Evolutionary conservation across 1,284 basidiomycete species (phyloP).

Genomic region (Trichosporon ovoides): DNA sequence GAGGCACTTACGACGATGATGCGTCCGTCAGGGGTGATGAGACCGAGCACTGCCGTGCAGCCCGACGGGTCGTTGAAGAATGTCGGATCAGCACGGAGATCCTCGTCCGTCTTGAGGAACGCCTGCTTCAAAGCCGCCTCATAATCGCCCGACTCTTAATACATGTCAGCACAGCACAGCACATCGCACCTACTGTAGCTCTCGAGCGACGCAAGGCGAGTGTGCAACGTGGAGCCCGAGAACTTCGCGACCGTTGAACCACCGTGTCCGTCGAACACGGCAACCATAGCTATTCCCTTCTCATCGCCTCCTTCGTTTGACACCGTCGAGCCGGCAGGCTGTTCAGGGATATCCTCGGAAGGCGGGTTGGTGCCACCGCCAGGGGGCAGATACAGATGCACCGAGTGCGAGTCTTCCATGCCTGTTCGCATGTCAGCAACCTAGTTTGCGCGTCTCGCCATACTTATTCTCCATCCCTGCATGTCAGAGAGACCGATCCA

Average conservation of each 20-base stretch:
- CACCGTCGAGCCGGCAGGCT: constrained; percentile 46
- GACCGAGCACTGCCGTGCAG: constrained; percentile 87
- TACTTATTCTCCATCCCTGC: constrained; percentile 99
- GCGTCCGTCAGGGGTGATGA: constrained; percentile 66
- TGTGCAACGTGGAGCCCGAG: constrained; percentile 83
- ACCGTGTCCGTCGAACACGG: constrained; percentile 97
- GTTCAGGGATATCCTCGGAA: constrained; percentile 53
- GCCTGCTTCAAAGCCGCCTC: constrained; percentile 75
- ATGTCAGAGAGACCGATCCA: constrained; percentile 86
- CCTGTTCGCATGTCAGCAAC: constrained; percentile 33
- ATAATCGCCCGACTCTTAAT: constrained; percentile 58
- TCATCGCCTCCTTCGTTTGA: constrained; percentile 54
- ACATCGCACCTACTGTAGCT: constrained; percentile 55
- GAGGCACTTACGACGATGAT: constrained; percentile 68
- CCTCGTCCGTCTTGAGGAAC: constrained; percentile 92
- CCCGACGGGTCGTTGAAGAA: constrained; percentile 90
- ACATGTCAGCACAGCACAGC: not conserved
- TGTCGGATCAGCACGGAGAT: constrained; percentile 77
- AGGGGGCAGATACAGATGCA: constrained; percentile 56
- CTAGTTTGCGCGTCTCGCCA: constrained; percentile 44
- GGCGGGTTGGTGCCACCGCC: constrained; percentile 15
- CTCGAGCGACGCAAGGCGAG: constrained; percentile 67
- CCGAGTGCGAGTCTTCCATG: constrained; percentile 98
- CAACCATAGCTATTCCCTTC: constrained; percentile 69
- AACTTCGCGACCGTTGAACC: constrained; percentile 85